phyloP scores from a whole-genome alignment of 163 green algal genomes.

The Chlamydomonas reinhardtii region DNA sequence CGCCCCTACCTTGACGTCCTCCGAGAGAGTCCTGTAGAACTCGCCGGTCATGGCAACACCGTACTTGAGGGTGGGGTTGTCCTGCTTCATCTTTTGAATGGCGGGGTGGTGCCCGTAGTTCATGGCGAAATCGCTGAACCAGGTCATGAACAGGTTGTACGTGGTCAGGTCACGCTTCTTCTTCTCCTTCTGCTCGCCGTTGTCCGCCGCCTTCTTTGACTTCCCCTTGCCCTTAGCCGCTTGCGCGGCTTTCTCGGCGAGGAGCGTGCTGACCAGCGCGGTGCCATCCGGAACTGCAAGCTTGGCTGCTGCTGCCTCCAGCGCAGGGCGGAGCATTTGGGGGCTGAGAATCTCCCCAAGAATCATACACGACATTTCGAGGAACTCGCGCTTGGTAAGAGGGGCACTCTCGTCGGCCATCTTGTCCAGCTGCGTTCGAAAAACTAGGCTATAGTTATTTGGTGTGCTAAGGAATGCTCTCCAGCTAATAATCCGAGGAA shows the following conservation, averaged over 20 bases:
- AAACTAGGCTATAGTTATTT: no score
- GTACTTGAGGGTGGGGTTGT: background rate
- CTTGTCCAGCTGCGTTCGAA: no score
- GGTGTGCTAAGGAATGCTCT: no score
- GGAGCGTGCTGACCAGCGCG: background rate
- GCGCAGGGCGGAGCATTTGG: background rate
- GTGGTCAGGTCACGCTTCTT: background rate
- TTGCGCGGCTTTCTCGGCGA: background rate
- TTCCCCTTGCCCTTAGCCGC: background rate
- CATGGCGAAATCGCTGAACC: slow-evolving; percentile 10
- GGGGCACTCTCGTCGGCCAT: no score
- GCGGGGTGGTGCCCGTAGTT: slow-evolving; percentile 21
- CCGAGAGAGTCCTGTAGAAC: slow-evolving; percentile 4
- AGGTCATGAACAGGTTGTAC: slow-evolving; percentile 12
- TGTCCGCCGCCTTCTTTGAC: no score
- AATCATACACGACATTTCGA: background rate
- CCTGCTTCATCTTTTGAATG: background rate
- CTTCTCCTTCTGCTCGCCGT: slow-evolving; percentile 20
- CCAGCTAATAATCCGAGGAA: no score
- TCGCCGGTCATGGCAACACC: background rate
- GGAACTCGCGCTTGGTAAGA: slow-evolving; percentile 10
- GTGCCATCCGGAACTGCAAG: slow-evolving; percentile 7
- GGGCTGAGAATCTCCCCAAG: slow-evolving; percentile 1
- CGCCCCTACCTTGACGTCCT: background rate
- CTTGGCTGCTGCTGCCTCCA: slow-evolving; percentile 4